Conservation (phyloP, 371 early-diverging fungal species). For the Dichotomocladium elegans region DNA sequence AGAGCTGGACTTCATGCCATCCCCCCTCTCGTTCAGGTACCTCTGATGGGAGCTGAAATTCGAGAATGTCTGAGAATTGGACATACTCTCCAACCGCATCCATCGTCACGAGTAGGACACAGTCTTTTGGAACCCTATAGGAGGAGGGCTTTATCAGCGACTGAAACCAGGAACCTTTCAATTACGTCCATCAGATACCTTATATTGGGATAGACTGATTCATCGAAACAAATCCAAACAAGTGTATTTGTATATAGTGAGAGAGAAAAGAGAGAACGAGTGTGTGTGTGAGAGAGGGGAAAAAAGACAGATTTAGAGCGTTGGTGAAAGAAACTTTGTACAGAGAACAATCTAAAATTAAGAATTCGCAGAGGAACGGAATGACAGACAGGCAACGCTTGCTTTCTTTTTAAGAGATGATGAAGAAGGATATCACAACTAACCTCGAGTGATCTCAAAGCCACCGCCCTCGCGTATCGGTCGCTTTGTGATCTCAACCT, state of each 20-base stretch:
- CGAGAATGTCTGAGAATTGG: too few relatives aligned
- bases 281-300: background rate
- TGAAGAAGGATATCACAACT: constrained; percentile 19
- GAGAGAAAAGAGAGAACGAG: constrained; percentile 6
- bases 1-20: constrained; percentile 4
- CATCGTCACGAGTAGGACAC: constrained; percentile 8
- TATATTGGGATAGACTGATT: constrained; percentile 14
- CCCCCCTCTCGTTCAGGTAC: background rate
- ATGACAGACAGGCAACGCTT: too few relatives aligned
- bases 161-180: background rate
- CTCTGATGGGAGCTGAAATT: too few relatives aligned
- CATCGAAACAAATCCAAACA: constrained; percentile 3
- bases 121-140: constrained; percentile 8
- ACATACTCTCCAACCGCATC: constrained; percentile 13
- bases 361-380: background rate
- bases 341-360: background rate
- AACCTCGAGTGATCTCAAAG: constrained; percentile 47
- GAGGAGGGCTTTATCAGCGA: background rate
- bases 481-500: constrained; percentile 33
- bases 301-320: background rate
- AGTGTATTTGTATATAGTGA: constrained; percentile 4
- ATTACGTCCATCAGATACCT: too few relatives aligned
- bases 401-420: too few relatives aligned
- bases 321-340: background rate
- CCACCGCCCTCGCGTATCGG: constrained; percentile 27